A percentile compares a stretch with the other conserved stretches of the same genome.
phyloP scores from a whole-genome alignment of 2,329 filamentous ascomycete species.

The Diaporthe longicolla region DNA sequence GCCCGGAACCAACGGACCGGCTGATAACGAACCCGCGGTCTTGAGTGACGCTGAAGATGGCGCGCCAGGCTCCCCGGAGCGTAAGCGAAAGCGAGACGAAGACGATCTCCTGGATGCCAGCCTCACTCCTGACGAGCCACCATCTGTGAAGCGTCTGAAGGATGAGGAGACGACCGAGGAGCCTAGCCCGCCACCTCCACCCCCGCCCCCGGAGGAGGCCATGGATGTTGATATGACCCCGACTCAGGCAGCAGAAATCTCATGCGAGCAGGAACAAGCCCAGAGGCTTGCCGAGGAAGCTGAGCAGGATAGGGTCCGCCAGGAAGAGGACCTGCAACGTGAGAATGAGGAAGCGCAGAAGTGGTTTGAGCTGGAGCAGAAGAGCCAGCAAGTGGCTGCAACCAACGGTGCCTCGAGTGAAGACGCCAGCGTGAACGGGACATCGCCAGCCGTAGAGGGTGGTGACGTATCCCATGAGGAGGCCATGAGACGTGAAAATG shows the following conservation, averaged over 20 bases:
- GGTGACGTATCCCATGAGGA: slow-evolving; percentile 20
- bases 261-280: slow-evolving; percentile 69
- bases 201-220: slow-evolving; percentile 59
- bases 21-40: slow-evolving; percentile 53
- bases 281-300: slow-evolving; percentile 66
- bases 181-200: slow-evolving; percentile 56
- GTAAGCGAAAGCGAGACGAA: slow-evolving; percentile 76
- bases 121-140: slow-evolving; percentile 68
- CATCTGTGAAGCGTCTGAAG: slow-evolving; percentile 67
- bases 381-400: slow-evolving; percentile 45
- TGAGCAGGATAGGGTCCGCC: slow-evolving; percentile 50
- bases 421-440: slow-evolving; percentile 13
- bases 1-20: slow-evolving; percentile 43
- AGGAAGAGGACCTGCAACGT: slow-evolving; percentile 54
- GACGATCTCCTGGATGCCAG: slow-evolving; percentile 56
- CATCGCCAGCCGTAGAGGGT: slow-evolving; percentile 5
- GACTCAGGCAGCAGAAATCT: slow-evolving; percentile 65
- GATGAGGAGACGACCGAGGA: slow-evolving; percentile 60
- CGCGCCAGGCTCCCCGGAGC: slow-evolving; percentile 63
- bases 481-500: slow-evolving; percentile 26
- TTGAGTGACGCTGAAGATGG: slow-evolving; percentile 61
- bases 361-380: slow-evolving; percentile 52
- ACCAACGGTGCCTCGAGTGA: slow-evolving; percentile 20
- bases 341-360: slow-evolving; percentile 57
- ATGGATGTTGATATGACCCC: slow-evolving; percentile 60